A percentile compares a stretch with the other conserved stretches of the same genome.
Evolutionary conservation across 2,329 filamentous ascomycete genomes (phyloP).

Genomic region (Emergomyces orientalis): DNA sequence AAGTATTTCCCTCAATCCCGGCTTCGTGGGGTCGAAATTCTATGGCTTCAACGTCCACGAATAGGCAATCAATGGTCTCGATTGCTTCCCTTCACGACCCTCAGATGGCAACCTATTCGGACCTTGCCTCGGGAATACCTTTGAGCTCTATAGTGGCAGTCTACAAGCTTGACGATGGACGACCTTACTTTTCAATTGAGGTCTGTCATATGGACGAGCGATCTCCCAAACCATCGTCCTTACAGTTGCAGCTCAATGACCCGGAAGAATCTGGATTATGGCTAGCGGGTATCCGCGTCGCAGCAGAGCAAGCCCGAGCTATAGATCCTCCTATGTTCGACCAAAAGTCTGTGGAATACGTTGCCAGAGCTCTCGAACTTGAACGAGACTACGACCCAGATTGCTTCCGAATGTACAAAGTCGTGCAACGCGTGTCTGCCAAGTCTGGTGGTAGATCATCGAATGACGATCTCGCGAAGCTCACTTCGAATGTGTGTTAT

Average conservation of each 20-base stretch:
- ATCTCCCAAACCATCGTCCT: constrained; percentile 47
- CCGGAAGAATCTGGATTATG: constrained; percentile 57
- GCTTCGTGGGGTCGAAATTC: constrained; percentile 33
- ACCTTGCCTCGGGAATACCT: constrained; percentile 47
- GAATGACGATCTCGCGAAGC: constrained; percentile 57
- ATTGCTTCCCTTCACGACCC: constrained; percentile 53
- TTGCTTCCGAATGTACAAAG: constrained; percentile 59
- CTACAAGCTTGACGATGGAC: constrained; percentile 57
- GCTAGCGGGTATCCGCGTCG: constrained; percentile 53
- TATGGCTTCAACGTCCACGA: constrained; percentile 27
- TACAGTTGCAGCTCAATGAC: constrained; percentile 56
- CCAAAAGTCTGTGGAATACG: constrained; percentile 52
- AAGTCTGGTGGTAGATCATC: constrained; percentile 50
- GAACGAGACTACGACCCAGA: constrained; percentile 60
- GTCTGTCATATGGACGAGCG: constrained; percentile 60
- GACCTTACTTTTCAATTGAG: constrained; percentile 57
- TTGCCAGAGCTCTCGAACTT: constrained; percentile 53
- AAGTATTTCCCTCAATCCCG: constrained; percentile 50
- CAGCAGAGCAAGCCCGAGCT: constrained; percentile 47
- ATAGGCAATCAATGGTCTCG: constrained; percentile 50
- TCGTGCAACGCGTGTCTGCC: constrained; percentile 52
- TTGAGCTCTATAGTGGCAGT: constrained; percentile 59
- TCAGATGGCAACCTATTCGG: constrained; percentile 48
- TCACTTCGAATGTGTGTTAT: constrained; percentile 57
- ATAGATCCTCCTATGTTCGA: constrained; percentile 46